Conservation (phyloP, 2,329 filamentous ascomycete genomes). For the Ascomycota sp. region DNA sequence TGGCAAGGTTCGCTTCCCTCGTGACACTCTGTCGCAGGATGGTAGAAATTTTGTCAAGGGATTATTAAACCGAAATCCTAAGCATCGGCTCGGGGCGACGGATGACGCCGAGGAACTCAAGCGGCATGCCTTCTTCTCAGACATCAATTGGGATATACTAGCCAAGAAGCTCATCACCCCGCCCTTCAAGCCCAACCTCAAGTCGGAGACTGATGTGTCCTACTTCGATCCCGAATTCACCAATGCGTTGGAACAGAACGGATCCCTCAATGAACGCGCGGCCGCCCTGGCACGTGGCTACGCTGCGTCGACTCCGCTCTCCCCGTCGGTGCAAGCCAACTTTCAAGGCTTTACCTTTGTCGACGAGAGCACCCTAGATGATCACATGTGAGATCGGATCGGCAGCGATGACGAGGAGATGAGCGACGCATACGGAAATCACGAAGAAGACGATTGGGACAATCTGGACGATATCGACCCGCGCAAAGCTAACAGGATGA, state of each 20-base stretch:
- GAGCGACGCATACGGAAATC: slow-evolving; percentile 27
- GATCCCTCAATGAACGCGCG: slow-evolving; percentile 78
- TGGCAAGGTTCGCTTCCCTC: slow-evolving; percentile 89
- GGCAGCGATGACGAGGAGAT: slow-evolving; percentile 35
- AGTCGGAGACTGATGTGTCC: slow-evolving; percentile 86
- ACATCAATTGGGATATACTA: slow-evolving; percentile 81
- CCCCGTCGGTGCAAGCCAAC: slow-evolving; percentile 89
- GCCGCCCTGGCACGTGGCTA: slow-evolving; percentile 71
- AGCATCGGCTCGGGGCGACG: slow-evolving; percentile 78
- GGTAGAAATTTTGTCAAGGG: slow-evolving; percentile 97
- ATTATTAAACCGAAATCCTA: slow-evolving; percentile 86
- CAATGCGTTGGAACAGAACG: slow-evolving; percentile 70
- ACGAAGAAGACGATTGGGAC: slow-evolving; percentile 35
- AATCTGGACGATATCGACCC: slow-evolving; percentile 33
- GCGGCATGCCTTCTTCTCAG: slow-evolving; percentile 80
- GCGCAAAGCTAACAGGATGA: slow-evolving; percentile 38
- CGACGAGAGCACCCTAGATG: slow-evolving; percentile 88
- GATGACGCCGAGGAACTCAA: slow-evolving; percentile 89
- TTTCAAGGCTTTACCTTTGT: slow-evolving; percentile 98
- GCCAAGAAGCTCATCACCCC: slow-evolving; percentile 82
- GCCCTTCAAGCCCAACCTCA: slow-evolving; percentile 93
- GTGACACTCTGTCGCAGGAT: slow-evolving; percentile 84
- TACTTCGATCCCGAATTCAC: slow-evolving; percentile 99
- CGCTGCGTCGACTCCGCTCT: slow-evolving; percentile 76
- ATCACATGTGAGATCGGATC: slow-evolving; percentile 44